A percentile compares a stretch with the other conserved stretches of the same genome.
Conservation (phyloP, 2,329 filamentous ascomycete species). For the Fusarium ramigenum region DNA sequence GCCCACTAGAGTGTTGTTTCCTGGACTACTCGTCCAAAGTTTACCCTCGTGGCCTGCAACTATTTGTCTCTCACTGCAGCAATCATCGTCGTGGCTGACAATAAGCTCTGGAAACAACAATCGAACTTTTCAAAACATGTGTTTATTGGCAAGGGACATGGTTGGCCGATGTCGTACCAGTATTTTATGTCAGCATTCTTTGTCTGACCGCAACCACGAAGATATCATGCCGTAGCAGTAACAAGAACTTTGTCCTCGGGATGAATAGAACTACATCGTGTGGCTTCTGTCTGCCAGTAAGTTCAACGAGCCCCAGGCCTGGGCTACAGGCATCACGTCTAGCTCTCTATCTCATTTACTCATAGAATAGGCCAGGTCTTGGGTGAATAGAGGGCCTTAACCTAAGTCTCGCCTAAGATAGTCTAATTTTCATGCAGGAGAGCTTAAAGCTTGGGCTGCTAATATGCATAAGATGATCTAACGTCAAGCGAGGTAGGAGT, state of each 20-base stretch:
- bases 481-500: background rate
- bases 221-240: background rate
- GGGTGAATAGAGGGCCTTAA: background rate
- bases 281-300: background rate
- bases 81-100: background rate
- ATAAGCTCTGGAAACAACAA: background rate
- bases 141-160: too few relatives aligned
- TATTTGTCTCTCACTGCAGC: background rate
- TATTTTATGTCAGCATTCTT: background rate
- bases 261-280: background rate
- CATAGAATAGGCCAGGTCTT: background rate
- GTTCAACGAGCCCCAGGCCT: background rate
- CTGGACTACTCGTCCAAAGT: background rate
- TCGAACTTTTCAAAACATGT: too few relatives aligned
- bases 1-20: background rate
- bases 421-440: background rate
- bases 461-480: too few relatives aligned
- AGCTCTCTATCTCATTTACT: background rate
- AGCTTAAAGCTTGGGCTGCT: too few relatives aligned
- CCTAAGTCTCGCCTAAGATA: background rate
- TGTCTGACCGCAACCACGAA: background rate
- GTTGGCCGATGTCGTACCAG: too few relatives aligned
- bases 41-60: background rate
- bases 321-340: background rate
- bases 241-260: background rate